These are phyloP conservation scores for Hypoxylon sp. DNA, from an alignment of 2,329 filamentous ascomycete species.

Conservation along the genomic window DNA sequence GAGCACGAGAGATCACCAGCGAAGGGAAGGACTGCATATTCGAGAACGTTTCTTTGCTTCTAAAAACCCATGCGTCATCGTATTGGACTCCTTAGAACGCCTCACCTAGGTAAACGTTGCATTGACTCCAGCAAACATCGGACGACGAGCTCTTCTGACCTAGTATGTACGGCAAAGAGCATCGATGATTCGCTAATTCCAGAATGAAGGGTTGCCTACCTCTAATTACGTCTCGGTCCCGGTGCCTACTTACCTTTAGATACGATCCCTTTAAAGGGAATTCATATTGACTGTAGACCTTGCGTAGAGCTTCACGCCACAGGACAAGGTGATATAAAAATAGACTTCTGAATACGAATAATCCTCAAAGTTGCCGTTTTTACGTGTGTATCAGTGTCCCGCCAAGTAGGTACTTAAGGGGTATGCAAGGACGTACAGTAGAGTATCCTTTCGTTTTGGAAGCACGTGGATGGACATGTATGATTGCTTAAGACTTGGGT, in stretches of 20 bases:
- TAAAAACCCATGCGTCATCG: background rate
- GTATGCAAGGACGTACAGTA: background rate
- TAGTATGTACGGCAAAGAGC: background rate
- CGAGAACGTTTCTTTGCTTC: background rate
- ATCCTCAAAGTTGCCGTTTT: background rate
- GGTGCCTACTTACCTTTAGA: background rate
- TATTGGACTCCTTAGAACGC: background rate
- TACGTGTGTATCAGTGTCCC: background rate
- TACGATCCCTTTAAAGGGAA: background rate
- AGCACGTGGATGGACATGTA: background rate
- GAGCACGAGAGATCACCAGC: background rate
- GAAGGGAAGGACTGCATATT: conserved; percentile 4
- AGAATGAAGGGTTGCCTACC: background rate
- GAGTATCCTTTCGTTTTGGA: background rate
- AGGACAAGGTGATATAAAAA: background rate
- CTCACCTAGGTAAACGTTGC: background rate
- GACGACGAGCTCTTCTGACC: background rate
- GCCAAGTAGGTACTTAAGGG: no score
- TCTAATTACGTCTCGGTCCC: background rate
- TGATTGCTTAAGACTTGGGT: background rate
- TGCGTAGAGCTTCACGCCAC: background rate
- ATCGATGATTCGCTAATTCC: background rate
- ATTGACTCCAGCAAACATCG: background rate
- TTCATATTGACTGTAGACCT: background rate
- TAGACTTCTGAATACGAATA: background rate